Base-by-base conservation (phyloP, 2,329 filamentous ascomycete species). In the Bisporella sp. region DNA sequence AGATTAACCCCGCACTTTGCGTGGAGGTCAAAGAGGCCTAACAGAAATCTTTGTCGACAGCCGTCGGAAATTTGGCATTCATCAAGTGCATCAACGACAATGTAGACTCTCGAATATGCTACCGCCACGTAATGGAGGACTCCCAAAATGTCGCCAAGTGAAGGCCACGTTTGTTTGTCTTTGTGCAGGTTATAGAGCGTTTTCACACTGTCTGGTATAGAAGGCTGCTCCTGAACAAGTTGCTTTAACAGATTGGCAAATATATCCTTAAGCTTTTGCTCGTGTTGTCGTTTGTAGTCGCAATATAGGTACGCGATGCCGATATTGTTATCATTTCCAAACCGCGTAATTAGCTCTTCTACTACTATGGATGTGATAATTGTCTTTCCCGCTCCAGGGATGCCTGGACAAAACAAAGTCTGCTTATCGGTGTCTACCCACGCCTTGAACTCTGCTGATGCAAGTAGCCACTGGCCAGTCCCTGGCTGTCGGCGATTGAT, bases 301-400 rank as follows among this genome's bases (percentile, higher is more conserved):
- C 40, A 69, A 60, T 42, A 8, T n/a, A 43, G 12, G 28, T 43
- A 43, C 8, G 41, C 41, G 28, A 43, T 43, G 12, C 41, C 41
- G 21, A 43, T 21, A 2, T n/a, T 13, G 8, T 28, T 43, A 29
- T 28, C 41, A 43, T 11, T 43, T n/a, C 21, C 12, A 29, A 43
- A 43, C 12, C 21, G 21, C 12, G 41, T 43, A 28, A 29, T 12
- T 9, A 43, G 21, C 21, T 43, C 41, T 29, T 43, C 41, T 12
- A 43, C 41, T 9, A 43, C 21, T 8, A 43, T 43, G 2, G 41
- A 43, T 28, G 41, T 28, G 28, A 43, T 12, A 9, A 43, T 43
- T 3, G 41, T 43, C 41, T 43, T 43, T 43, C 21, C 21, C 41
- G 41, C 41, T 43, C 21, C 41, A 28, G 41, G 41, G 28, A 43